Percentiles rank a stretch among this genome's conserved stretches.
Conservation (phyloP, 768 basidiomycete genomes). For the Clavaria fumosa region DNA sequence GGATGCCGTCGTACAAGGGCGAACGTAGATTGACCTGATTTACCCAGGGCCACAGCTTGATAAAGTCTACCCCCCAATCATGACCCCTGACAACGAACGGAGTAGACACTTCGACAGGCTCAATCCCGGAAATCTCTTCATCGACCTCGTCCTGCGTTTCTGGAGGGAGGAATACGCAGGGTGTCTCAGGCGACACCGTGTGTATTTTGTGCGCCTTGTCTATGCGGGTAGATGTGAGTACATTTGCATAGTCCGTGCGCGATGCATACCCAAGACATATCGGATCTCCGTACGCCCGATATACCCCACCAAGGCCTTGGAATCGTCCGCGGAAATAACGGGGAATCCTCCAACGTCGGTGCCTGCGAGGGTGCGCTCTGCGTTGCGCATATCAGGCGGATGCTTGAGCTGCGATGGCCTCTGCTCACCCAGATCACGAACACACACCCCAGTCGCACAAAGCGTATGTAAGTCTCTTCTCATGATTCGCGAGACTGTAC, state of each 20-base stretch:
- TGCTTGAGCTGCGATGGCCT: background rate
- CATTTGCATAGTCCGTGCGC: no score
- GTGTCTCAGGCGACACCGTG: conserved; percentile 6
- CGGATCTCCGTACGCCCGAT: conserved; percentile 75
- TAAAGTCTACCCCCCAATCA: conserved; percentile 28
- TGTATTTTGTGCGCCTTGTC: conserved; percentile 9
- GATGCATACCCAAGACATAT: conserved; percentile 70
- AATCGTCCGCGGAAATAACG: conserved; percentile 50
- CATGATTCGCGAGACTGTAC: conserved; percentile 80
- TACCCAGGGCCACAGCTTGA: conserved; percentile 81
- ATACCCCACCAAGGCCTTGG: conserved; percentile 62
- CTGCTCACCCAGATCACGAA: conserved; percentile 63
- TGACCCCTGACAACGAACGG: conserved; percentile 38
- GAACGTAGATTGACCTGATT: conserved; percentile 53
- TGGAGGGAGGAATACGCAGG: conserved; percentile 5
- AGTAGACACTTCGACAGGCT: conserved; percentile 43
- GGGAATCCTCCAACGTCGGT: conserved; percentile 87
- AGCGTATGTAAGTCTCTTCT: conserved; percentile 62
- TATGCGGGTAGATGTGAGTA: background rate
- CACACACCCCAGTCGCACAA: conserved; percentile 56
- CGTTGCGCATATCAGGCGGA: background rate
- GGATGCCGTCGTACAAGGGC: conserved; percentile 3
- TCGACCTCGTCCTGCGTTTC: conserved; percentile 25
- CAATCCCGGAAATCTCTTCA: conserved; percentile 33
- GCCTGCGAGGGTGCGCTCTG: conserved; percentile 56